phyloP scores from a whole-genome alignment of 2,329 filamentous ascomycete species.

The Ophiostoma australiae region DNA sequence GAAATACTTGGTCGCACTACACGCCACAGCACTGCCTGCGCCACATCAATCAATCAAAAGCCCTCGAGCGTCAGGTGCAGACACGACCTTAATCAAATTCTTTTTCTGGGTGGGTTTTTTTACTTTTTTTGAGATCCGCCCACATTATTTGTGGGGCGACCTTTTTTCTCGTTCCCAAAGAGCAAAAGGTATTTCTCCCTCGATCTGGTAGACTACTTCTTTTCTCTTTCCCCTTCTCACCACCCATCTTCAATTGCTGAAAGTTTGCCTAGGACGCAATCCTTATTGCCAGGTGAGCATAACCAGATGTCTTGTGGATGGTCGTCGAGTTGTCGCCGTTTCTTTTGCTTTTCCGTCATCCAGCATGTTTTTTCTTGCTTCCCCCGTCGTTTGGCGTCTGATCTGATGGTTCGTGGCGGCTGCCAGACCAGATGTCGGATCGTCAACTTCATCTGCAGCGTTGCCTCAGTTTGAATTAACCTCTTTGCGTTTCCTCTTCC shows the following conservation, averaged over 20 bases:
- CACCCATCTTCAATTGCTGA: conserved; percentile 27
- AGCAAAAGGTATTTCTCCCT: conserved; percentile 11
- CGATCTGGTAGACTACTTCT: neutral
- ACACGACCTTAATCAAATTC: neutral
- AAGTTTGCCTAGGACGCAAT: conserved; percentile 32
- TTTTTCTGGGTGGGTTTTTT: neutral
- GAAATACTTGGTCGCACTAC: neutral
- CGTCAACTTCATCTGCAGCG: conserved; percentile 10
- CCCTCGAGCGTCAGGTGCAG: neutral
- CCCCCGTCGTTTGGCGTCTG: neutral
- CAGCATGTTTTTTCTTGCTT: neutral
- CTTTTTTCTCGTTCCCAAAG: conserved; percentile 8
- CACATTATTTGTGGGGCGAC: neutral
- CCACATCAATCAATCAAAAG: neutral
- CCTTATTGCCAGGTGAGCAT: conserved; percentile 31
- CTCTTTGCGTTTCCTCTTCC: neutral
- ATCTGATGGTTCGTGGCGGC: neutral
- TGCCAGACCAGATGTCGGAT: neutral
- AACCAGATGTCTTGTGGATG: conserved; percentile 25
- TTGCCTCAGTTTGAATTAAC: neutral
- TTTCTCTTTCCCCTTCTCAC: conserved; percentile 16
- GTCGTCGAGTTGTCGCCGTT: conserved; percentile 30
- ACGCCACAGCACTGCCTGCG: neutral
- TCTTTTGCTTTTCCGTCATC: neutral
- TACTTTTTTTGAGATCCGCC: neutral